Percentiles rank a stretch among this genome's conserved stretches.
These are phyloP conservation scores for Naegleria gruberi DNA, from an alignment of 208 protist species.

Conservation along the genomic window DNA sequence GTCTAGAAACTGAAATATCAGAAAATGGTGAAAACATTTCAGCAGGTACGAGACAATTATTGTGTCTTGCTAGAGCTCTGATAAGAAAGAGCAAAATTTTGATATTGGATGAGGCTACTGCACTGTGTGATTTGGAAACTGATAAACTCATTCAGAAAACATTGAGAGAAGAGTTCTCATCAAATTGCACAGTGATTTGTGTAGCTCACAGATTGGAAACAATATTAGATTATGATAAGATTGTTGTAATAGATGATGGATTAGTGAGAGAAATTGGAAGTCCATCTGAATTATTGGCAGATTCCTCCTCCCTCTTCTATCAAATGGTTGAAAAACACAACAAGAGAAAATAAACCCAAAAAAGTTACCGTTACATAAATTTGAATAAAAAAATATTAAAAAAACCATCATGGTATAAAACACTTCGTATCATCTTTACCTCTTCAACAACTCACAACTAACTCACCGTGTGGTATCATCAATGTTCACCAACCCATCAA, in stretches of 20 bases:
- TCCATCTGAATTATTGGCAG: constrained; percentile 22
- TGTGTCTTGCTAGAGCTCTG: constrained; percentile 38
- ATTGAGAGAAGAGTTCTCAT: constrained; percentile 14
- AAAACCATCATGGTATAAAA: no score
- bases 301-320: neutral
- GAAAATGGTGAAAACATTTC: constrained; percentile 54
- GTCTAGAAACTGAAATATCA: constrained; percentile 35
- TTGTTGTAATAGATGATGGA: constrained; percentile 51
- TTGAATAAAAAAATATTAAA: no score
- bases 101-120: constrained; percentile 40
- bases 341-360: neutral
- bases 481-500: no score
- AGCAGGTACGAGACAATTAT: neutral
- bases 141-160: constrained; percentile 26
- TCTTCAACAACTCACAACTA: no score
- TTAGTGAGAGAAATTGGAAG: constrained; percentile 50
- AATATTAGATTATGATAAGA: constrained; percentile 40
- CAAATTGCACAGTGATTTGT: constrained; percentile 23
- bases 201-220: constrained; percentile 34
- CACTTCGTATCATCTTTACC: no score
- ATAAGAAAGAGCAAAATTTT: constrained; percentile 24
- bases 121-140: constrained; percentile 30
- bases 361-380: no score
- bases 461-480: no score
- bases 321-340: neutral